Conservation (phyloP, 164 flowering plant genomes). For the Liriodendron chinense region DNA sequence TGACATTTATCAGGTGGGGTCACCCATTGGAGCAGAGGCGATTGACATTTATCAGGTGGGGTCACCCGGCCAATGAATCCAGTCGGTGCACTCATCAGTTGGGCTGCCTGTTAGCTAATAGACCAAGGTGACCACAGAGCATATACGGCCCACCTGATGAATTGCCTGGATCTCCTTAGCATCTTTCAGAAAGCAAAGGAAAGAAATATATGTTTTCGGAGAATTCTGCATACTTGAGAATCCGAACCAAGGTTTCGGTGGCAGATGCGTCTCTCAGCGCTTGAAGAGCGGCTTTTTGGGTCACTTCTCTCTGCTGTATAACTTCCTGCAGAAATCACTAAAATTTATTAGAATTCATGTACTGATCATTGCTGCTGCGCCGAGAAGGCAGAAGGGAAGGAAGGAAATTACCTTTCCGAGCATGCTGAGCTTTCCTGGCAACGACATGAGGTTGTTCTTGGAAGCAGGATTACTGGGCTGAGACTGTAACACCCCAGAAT, state of each 20-base stretch:
- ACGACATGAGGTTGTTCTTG: slow-evolving; percentile 32
- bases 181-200: background rate
- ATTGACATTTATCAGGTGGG: background rate
- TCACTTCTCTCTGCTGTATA: slow-evolving; percentile 67
- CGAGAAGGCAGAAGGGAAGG: background rate
- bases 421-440: slow-evolving; percentile 72
- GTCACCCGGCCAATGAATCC: background rate
- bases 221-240: slow-evolving; percentile 53
- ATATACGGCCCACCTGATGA: too few relatives aligned
- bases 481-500: slow-evolving; percentile 24
- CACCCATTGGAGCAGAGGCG: too few relatives aligned
- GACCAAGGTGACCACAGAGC: too few relatives aligned
- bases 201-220: background rate
- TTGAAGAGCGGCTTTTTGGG: slow-evolving; percentile 83
- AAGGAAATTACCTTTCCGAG: slow-evolving; percentile 59
- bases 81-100: background rate
- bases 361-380: background rate
- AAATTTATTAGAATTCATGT: background rate
- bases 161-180: too few relatives aligned
- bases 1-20: too few relatives aligned
- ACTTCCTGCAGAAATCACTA: slow-evolving; percentile 59
- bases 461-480: slow-evolving; percentile 26
- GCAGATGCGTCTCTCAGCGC: slow-evolving; percentile 87
- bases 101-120: too few relatives aligned
- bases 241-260: slow-evolving; percentile 69